Evolutionary conservation across 768 basidiomycete species (phyloP), one percentile per base, ranked within the genome.

Genomic region (Mycena belliarum): DNA sequence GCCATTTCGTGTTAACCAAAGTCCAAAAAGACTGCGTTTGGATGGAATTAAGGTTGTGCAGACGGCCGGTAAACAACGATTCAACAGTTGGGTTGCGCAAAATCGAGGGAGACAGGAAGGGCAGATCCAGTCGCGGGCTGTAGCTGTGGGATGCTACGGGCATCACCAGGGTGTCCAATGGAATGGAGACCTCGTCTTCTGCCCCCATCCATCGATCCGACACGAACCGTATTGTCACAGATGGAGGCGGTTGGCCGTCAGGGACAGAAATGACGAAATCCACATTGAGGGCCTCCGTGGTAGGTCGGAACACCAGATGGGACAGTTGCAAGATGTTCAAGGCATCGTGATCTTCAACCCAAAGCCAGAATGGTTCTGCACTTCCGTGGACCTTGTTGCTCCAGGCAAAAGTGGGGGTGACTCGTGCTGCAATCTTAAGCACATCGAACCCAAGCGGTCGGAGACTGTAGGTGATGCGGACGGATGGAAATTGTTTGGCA

Each of bases 131-230:
- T 8, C 88, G 74, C 26, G 83, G 78, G 0, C 86, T 87, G 65
- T 83, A 86, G 47, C 76, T 81, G 49, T 75, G 72, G 21, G 84
- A 82, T 16, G 72, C 66, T 15, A 69, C 50, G 1, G 97, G 97
- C 89, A 98, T 95, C 46, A 85, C 72, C 26, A 98, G 73, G 6
- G 79, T 75, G 2, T 86, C 83, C 38, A 98, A 70, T 4, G 85
- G 70, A 38, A 98, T 76, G 2, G 65, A 60, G 9, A 87, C 65
- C 58, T 89, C 86, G 51, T 91, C 84, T 65, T 97, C 95, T 1
- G 95, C 90, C 3, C 93, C 93, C 63, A 97, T 78, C 97, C 97
- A 99, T 57, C 84, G 82, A 72, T 98, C 95, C 8, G 94, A 98
- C 43, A 92, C 82, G 35, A 85, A 87, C 18, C 91, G 85, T 53